phyloP scores from a whole-genome alignment of 768 basidiomycete genomes.

The Baorangia bicolor region DNA sequence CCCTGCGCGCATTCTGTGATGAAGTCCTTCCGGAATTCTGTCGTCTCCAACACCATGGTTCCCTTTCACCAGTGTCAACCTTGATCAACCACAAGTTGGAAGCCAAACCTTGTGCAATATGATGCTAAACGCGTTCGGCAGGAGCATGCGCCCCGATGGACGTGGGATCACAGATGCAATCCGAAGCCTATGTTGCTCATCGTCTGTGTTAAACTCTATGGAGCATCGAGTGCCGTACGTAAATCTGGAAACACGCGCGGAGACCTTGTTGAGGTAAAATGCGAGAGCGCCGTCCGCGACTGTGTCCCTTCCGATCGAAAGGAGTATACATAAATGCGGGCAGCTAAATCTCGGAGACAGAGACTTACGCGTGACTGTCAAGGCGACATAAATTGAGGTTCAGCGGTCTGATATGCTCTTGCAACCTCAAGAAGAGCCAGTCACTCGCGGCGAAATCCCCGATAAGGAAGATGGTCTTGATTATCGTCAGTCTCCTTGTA shows the following conservation, averaged over 20 bases:
- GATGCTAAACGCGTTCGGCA: slow-evolving; percentile 34
- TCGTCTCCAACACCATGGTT: slow-evolving; percentile 28
- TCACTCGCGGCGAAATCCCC: slow-evolving; percentile 46
- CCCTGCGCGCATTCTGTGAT: no score
- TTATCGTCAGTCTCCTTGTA: neutral
- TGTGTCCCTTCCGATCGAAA: slow-evolving; percentile 39
- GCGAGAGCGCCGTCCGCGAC: slow-evolving; percentile 46
- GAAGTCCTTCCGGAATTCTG: slow-evolving; percentile 34
- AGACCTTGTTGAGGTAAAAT: slow-evolving; percentile 43
- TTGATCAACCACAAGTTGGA: neutral
- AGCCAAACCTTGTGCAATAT: slow-evolving; percentile 33
- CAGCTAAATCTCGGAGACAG: slow-evolving; percentile 6
- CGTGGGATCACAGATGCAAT: slow-evolving; percentile 28
- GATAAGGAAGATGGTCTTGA: slow-evolving; percentile 39
- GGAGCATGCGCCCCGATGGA: slow-evolving; percentile 31
- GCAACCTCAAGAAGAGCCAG: slow-evolving; percentile 39
- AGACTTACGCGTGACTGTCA: slow-evolving; percentile 47
- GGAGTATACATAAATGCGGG: neutral
- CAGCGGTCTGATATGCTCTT: slow-evolving; percentile 31
- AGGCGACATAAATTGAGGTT: slow-evolving; percentile 47
- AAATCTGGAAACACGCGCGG: slow-evolving; percentile 37
- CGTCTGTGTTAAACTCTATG: slow-evolving; percentile 27
- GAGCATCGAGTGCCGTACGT: slow-evolving; percentile 39
- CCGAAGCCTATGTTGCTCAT: slow-evolving; percentile 32
- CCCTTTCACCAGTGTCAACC: slow-evolving; percentile 18